phyloP scores from a whole-genome alignment of 345 rosid genomes.

The Eucalyptus erythrocorys region DNA sequence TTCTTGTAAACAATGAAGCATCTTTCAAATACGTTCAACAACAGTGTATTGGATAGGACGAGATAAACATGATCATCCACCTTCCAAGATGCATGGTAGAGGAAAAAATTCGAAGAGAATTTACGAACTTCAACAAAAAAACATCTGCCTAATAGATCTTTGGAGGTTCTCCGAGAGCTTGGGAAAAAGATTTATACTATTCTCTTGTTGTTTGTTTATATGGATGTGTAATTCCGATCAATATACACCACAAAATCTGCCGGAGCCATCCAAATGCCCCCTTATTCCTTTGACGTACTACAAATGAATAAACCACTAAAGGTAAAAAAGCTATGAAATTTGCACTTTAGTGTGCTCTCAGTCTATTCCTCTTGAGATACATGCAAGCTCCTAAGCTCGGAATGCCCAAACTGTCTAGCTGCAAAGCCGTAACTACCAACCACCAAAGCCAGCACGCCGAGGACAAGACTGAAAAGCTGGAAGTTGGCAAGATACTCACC shows the following conservation, averaged over 20 bases:
- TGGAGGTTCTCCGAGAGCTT: background rate
- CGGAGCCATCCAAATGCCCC: background rate
- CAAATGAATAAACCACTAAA: background rate
- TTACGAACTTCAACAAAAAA: background rate
- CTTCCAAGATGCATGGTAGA: background rate
- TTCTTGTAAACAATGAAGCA: background rate
- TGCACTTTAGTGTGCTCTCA: background rate
- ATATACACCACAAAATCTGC: background rate
- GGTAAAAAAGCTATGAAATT: background rate
- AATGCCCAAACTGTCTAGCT: slow-evolving; percentile 41
- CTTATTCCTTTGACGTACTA: background rate
- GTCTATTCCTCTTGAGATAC: slow-evolving; percentile 3
- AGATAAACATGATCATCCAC: background rate
- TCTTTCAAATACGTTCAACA: background rate
- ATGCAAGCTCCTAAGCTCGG: slow-evolving; percentile 8
- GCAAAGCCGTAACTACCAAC: slow-evolving; percentile 44
- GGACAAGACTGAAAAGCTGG: slow-evolving; percentile 61
- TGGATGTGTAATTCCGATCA: background rate
- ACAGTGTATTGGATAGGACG: too few relatives aligned
- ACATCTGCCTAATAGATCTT: background rate
- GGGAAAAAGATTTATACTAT: background rate
- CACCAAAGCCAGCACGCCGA: slow-evolving; percentile 52
- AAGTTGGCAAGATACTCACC: slow-evolving; percentile 83
- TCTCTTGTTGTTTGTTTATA: background rate
- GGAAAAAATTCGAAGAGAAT: background rate